Conservation (phyloP, 768 basidiomycete genomes). For the Pleurotus citrinopileatus region DNA sequence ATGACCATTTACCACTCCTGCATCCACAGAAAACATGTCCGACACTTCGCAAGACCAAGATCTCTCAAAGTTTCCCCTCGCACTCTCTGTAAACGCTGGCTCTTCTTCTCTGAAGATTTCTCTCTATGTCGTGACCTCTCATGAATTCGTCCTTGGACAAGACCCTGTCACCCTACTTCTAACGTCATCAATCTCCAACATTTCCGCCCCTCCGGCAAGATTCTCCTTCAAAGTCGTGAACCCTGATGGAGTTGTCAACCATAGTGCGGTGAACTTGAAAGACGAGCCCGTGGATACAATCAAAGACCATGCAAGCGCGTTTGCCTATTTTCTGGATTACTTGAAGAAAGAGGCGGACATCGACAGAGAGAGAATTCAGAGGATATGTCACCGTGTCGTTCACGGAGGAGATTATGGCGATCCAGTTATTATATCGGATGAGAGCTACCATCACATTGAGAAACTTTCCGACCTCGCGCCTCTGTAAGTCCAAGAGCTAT, state of each 20-base stretch:
- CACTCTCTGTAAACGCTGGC: slow-evolving; percentile 76
- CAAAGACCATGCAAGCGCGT: slow-evolving; percentile 59
- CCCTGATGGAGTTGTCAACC: slow-evolving; percentile 11
- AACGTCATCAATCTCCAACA: slow-evolving; percentile 52
- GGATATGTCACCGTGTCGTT: slow-evolving; percentile 79
- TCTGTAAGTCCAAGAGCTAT: slow-evolving; percentile 43
- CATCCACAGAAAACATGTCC: not conserved
- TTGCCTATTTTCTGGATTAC: slow-evolving; percentile 53
- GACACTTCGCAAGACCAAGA: not conserved
- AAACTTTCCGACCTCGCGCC: slow-evolving; percentile 79
- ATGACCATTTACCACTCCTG: not conserved
- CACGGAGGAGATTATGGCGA: slow-evolving; percentile 82
- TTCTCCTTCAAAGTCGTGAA: slow-evolving; percentile 40
- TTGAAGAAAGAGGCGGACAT: slow-evolving; percentile 41
- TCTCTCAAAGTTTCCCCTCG: slow-evolving; percentile 23
- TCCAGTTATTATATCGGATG: slow-evolving; percentile 64
- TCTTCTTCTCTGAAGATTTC: slow-evolving; percentile 87
- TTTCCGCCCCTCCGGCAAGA: slow-evolving; percentile 50
- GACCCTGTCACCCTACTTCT: slow-evolving; percentile 42
- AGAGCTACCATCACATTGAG: slow-evolving; percentile 71
- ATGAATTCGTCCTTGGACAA: slow-evolving; percentile 11
- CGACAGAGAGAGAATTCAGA: slow-evolving; percentile 39
- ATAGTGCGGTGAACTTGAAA: slow-evolving; percentile 29
- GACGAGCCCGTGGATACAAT: slow-evolving; percentile 37
- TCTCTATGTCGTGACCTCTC: slow-evolving; percentile 43